Evolutionary conservation across 805 yeast species (phyloP).

Genomic region (Cyberlindnera xylosilytica): DNA sequence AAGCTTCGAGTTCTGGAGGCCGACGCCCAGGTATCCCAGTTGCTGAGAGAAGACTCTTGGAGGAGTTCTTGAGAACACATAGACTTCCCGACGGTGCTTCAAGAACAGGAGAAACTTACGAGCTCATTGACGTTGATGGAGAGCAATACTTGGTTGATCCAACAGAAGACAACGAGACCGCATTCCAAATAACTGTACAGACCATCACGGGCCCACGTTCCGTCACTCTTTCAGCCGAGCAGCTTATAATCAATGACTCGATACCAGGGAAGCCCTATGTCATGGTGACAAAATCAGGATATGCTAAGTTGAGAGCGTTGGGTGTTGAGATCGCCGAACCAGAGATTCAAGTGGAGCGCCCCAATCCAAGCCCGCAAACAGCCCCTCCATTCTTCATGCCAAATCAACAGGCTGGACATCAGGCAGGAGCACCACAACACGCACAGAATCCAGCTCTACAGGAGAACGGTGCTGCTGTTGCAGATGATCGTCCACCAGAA

Average conservation of each 20-base stretch:
- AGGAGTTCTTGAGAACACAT: slow-evolving; percentile 4
- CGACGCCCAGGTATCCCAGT: too few species aligned
- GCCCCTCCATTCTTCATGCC: too few species aligned
- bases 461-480: too few species aligned
- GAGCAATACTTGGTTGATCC: slow-evolving; percentile 23
- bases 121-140: slow-evolving; percentile 17
- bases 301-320: slow-evolving; percentile 20
- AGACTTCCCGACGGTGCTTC: slow-evolving; percentile 14
- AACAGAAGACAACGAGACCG: slow-evolving; percentile 6
- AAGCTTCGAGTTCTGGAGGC: too few species aligned
- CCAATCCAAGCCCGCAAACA: not conserved
- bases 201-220: slow-evolving; percentile 13
- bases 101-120: slow-evolving; percentile 18
- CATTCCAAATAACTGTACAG: slow-evolving; percentile 17
- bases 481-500: too few species aligned
- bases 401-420: too few species aligned
- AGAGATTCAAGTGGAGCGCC: slow-evolving; percentile 2
- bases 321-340: slow-evolving; percentile 22
- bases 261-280: slow-evolving; percentile 25
- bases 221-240: slow-evolving; percentile 24
- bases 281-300: slow-evolving; percentile 28
- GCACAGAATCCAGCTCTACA: too few species aligned
- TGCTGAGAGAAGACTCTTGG: slow-evolving; percentile 3
- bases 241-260: slow-evolving; percentile 25
- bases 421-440: too few species aligned